Base-by-base conservation (phyloP, 1,139 yeast species). In the Kodamaea plutei region DNA sequence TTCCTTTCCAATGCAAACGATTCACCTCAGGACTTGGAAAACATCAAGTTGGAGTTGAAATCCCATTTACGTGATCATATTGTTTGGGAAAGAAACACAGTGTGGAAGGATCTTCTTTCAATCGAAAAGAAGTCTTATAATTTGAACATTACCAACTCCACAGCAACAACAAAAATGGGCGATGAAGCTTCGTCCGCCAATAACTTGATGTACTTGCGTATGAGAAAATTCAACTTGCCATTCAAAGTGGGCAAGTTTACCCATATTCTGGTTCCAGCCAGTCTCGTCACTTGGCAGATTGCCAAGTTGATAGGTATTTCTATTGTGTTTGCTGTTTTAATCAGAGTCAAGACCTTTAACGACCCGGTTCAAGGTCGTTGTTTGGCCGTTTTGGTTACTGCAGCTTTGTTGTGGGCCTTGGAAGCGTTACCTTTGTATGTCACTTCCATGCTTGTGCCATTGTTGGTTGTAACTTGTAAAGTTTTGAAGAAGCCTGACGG, bases 51-150 rank as follows among this genome's bases (percentile, higher is more conserved):
- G 20, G 93, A 84, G 47, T 69, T 89, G 38, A 73, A 81, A 39
- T 69, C 85, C 10, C 85, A 85, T 46, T 61, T 89, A 39, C 71
- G 96, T 37, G 97, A 89, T 48, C 95, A 88, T 56, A 84, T 89
- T 29, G 95, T 88, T 11, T 89, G 95, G 94, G 96, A 88, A 58
- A 73, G 97, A 54, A 87, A 87, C 55, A 89, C 96, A 0, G 96
- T 89, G 15, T 89, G 97, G 97, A 81, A 91, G 50, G 96, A 89
- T 52, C 81, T 89, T 85, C 81, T 88, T 52, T 91, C 91, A 8
- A 61, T 88, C 49, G 96, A 89, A 55, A 75, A 94, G 50, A 79
- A 69, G 37, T 50, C 59, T 15, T 62, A 64, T 40, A 56, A 58
- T 36, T 47, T 61, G 40, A 54, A 59, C 40, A 43, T 59, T 11